phyloP scores from a whole-genome alignment of 2,329 filamentous ascomycete species.

The Ilyonectria mors-panacis region DNA sequence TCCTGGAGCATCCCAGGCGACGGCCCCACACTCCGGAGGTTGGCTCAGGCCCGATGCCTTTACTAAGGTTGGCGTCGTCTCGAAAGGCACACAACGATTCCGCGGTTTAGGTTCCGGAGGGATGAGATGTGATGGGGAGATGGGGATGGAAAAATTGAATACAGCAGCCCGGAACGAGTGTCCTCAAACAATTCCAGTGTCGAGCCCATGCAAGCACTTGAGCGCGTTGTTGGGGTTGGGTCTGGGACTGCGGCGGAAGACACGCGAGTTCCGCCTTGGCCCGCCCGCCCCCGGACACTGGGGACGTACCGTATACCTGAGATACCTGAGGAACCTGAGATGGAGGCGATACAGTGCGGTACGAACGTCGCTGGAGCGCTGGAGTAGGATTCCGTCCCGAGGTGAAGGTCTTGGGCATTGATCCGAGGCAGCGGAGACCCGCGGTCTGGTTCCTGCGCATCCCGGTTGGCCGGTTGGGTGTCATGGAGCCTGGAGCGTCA shows the following conservation, averaged over 20 bases:
- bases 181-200: conserved; percentile 22
- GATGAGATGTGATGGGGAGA: conserved; percentile 19
- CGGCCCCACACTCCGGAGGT: conserved; percentile 48
- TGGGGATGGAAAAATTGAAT: conserved; percentile 24
- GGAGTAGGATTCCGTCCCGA: conserved; percentile 1
- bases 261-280: not conserved
- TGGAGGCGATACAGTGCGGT: conserved; percentile 10
- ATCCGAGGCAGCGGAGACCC: conserved; percentile 29
- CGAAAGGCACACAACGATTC: conserved; percentile 32
- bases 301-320: conserved; percentile 16
- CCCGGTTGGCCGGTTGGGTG: conserved; percentile 14
- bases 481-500: not conserved
- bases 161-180: not conserved
- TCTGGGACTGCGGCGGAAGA: not conserved
- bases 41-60: conserved; percentile 40
- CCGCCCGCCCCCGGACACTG: not conserved
- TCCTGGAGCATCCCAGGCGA: conserved; percentile 22
- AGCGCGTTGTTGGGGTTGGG: not conserved
- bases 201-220: conserved; percentile 32
- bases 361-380: not conserved
- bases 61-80: conserved; percentile 36
- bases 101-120: conserved; percentile 22
- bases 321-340: conserved; percentile 18
- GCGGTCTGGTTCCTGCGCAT: conserved; percentile 28
- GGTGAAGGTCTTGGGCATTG: conserved; percentile 25